Percentiles rank a stretch among this genome's conserved stretches.
phyloP scores from a whole-genome alignment of 805 yeast genomes.

The Candida koratica region DNA sequence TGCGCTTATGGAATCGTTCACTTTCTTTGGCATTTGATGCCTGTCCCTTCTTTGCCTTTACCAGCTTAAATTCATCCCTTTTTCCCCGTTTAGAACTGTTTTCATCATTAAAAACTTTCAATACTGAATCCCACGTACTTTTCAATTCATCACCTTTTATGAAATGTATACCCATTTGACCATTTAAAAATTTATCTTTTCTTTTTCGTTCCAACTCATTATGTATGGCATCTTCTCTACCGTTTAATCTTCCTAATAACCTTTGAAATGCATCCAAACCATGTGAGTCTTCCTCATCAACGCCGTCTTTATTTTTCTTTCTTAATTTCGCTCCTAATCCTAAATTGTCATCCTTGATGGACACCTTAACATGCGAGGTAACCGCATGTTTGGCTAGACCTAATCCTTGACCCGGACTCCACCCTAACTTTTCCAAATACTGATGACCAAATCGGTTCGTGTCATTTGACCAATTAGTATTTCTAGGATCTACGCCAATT shows the following conservation, averaged over 20 bases:
- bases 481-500: constrained; percentile 89
- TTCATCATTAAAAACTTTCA: constrained; percentile 22
- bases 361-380: constrained; percentile 79
- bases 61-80: constrained; percentile 5
- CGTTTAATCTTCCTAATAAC: constrained; percentile 82
- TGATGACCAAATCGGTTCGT: constrained; percentile 82
- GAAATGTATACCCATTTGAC: constrained; percentile 85
- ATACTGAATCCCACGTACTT: constrained; percentile 78
- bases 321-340: constrained; percentile 88
- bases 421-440: constrained; percentile 77
- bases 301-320: constrained; percentile 58
- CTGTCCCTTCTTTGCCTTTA: constrained; percentile 11
- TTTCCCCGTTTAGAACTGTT: constrained; percentile 19
- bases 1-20: no score
- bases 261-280: constrained; percentile 93
- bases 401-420: constrained; percentile 89
- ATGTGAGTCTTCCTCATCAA: constrained; percentile 78
- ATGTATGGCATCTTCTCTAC: constrained; percentile 65
- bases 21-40: constrained; percentile 17
- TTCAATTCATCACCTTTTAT: constrained; percentile 78
- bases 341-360: constrained; percentile 72
- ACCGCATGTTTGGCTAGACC: constrained; percentile 66
- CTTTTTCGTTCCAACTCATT: constrained; percentile 67
- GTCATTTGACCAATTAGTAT: constrained; percentile 91
- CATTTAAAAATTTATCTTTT: constrained; percentile 66